Evolutionary conservation across 495 filamentous ascomycete species (phyloP), one percentile per base, ranked within the genome.

Genomic region (Hyaloscypha variabilis): DNA sequence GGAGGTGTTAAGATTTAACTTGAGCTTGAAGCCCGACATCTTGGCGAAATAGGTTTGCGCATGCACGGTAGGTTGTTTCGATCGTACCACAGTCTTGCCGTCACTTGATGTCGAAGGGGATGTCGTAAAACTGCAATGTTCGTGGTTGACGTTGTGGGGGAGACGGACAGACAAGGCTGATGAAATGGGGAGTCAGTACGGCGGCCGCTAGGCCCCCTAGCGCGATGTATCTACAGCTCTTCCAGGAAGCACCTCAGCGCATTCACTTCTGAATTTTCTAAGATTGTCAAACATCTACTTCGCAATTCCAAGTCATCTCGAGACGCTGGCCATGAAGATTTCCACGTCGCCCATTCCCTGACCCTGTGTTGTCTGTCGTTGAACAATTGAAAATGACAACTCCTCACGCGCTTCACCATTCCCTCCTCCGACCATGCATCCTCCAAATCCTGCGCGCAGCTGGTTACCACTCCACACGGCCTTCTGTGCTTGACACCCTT

Each of bases 361-460:
- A 67, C 28, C 42, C 31, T 56, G 53, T 39, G 31, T 56, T 59
- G 46, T 63, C 34, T 42, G 14, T 17, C 8, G 69, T 42, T 39
- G 31, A 24, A 46, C 49, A 23, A 53, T 31, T 26, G 55, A 65
- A 25, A 51, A 82, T 82, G 80, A 69, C 80, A 57, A 73, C 77
- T 13, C 76, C 81, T 17, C 73, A 73, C 39, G 65, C 77, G 59
- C 84, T 93, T 60, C 88, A 90, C 77, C 87, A 88, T 75, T 84
- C 91, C 36, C 87, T 96, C 69, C 84, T 96, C 26, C 89, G 91
- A 25, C 93, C 93, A 2, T 86, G 87, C 31, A 83, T 96, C 62
- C 85, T 96, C 62, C 91, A 95, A 68, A 93, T 95, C 72, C 85
- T 97, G 34, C 91, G 93, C 70, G 91, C 92, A 31, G 84, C 90